Evolutionary conservation across 2,329 filamentous ascomycete genomes (phyloP), one percentile per base, ranked within the genome.

Genomic region (Colletotrichum australisinense): DNA sequence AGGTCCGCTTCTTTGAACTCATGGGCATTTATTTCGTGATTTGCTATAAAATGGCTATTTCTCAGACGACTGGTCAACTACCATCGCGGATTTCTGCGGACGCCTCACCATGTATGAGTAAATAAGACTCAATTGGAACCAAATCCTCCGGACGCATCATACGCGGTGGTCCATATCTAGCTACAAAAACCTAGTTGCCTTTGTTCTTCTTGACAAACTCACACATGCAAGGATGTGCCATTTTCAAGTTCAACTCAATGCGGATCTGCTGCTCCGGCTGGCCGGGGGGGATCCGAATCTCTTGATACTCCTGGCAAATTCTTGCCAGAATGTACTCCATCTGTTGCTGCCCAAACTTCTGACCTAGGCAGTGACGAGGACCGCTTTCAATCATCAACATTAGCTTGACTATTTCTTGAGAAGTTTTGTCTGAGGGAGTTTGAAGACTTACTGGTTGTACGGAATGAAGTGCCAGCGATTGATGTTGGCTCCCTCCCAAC

Each of bases 401-500:
- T 8, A 55, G 22, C 52, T 26, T 53, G n/a, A 7, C 9, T 53
- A 2, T 19, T 0, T 19, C n/a, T 2, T 24, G 16, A 24, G n/a
- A n/a, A 24, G 1, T 53, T 0, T 2, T 8, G 22, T 53, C 19
- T 24, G 16, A 24, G 5, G 22, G 12, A 4, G 11, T 55, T 26
- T 16, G 14, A 26, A 26, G 22, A 28, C 52, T 55, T 28, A 55
- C 52, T 55, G 52, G 22, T 55, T 55, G 52, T 55, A 55, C 19
- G 52, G 52, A 55, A 55, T 55, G 1, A 55, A 55, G 52, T 55
- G 52, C 52, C 52, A 55, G 52, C 52, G 52, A 8, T 55, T 55
- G 52, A 55, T 55, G 12, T 55, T 55, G 11, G 52, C 52, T 6
- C 52, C 52, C 22, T 55, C 52, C 81, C 81, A 83, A 0, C 82